Percentiles rank a stretch among this genome's conserved stretches.
phyloP scores from a whole-genome alignment of 441 rosid species.

The Lepidium campestre region DNA sequence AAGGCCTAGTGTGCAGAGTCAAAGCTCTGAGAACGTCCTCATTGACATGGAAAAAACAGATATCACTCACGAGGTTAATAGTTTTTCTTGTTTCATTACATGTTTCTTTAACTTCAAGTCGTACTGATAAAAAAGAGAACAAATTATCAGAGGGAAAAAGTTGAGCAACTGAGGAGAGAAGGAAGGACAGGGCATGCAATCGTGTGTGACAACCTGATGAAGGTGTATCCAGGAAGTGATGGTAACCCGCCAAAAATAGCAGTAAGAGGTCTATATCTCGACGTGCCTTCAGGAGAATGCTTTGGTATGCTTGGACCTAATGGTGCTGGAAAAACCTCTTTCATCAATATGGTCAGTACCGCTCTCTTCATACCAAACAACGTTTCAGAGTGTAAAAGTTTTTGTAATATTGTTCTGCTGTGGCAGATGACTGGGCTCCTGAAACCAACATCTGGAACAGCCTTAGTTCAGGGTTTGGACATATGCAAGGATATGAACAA shows the following conservation, averaged over 20 bases:
- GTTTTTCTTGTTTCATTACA: no score
- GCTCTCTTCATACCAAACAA: no score
- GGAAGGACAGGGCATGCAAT: constrained; percentile 48
- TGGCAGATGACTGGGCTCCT: constrained; percentile 85
- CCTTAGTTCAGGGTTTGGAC: constrained; percentile 71
- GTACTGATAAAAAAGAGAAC: no score
- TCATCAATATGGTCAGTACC: constrained; percentile 75
- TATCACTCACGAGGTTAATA: constrained; percentile 67
- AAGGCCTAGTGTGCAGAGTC: constrained; percentile 47
- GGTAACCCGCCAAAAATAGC: constrained; percentile 85
- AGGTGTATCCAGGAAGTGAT: constrained; percentile 78
- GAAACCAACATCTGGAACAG: constrained; percentile 79
- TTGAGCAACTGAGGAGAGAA: constrained; percentile 62
- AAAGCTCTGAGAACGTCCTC: constrained; percentile 43
- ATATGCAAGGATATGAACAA: constrained; percentile 59
- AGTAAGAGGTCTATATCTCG: constrained; percentile 80
- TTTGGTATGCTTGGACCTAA: constrained; percentile 95
- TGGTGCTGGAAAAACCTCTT: constrained; percentile 94
- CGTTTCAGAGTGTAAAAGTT: neutral
- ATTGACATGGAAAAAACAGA: constrained; percentile 71
- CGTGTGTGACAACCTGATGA: constrained; percentile 61
- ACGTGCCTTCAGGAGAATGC: constrained; percentile 87
- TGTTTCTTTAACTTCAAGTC: no score
- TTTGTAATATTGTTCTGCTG: neutral
- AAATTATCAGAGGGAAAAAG: constrained; percentile 60